phyloP scores from a whole-genome alignment of 768 basidiomycete genomes.

The Suillus sp. region DNA sequence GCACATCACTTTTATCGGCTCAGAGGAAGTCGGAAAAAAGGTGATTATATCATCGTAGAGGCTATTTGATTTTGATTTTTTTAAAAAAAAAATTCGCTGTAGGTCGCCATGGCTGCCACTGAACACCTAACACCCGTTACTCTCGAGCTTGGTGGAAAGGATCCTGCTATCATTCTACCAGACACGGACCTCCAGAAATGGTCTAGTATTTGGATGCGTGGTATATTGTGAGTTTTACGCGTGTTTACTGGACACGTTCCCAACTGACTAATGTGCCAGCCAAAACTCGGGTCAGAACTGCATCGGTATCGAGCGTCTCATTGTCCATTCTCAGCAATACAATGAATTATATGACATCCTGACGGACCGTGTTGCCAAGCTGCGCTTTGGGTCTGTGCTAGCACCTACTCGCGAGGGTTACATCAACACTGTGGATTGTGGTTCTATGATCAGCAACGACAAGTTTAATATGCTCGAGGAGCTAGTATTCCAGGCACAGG shows the following conservation, averaged over 20 bases:
- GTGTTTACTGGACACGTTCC: not conserved
- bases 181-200: conserved; percentile 81
- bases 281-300: conserved; percentile 96
- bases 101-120: conserved; percentile 85
- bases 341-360: conserved; percentile 72
- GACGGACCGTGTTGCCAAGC: conserved; percentile 58
- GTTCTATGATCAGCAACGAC: conserved; percentile 79
- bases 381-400: conserved; percentile 81
- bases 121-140: conserved; percentile 89
- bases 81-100: conserved; percentile 4
- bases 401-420: conserved; percentile 67
- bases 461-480: conserved; percentile 70
- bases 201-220: conserved; percentile 85
- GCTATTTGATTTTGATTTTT: not conserved
- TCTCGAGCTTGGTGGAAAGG: conserved; percentile 94
- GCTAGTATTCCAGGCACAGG: conserved; percentile 68
- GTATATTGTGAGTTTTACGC: conserved; percentile 71
- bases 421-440: conserved; percentile 77
- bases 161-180: conserved; percentile 88
- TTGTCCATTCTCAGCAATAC: conserved; percentile 81
- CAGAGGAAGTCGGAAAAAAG: conserved; percentile 75
- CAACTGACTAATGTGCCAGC: conserved; percentile 41
- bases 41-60: conserved; percentile 39
- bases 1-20: conserved; percentile 95
- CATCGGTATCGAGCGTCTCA: conserved; percentile 92